Evolutionary conservation across 805 yeast species (phyloP), one percentile per base, ranked within the genome.

Genomic region (Metschnikowia drakensbergensis): DNA sequence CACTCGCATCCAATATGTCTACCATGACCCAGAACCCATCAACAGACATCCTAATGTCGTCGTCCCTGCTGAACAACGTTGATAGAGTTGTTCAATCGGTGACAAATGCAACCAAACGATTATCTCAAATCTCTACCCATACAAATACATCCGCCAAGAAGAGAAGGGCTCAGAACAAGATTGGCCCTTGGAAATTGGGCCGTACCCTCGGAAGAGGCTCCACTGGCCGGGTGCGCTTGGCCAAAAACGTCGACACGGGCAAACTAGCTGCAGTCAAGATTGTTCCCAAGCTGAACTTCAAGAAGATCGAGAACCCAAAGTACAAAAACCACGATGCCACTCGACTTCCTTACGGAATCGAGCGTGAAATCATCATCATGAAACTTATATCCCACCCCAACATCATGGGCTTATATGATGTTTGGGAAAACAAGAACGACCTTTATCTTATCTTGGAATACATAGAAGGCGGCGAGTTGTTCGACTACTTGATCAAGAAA

Each of bases 161-260:
- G 66, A 73, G 75, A 40, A 65, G 70, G 50, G 58, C 66, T 45
- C 82, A 77, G 57, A 77, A 78, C 54, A 76, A 81, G 57, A 83
- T 94, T 39, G 99, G 99, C 2, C 97, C 99, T 1, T 94, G 99
- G 99, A 87, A 89, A 63, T 73, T 94, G 33, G 98, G 98, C 28
- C 79, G 92, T 56, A 94, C 99, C 2, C 72, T 94, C 45, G 99
- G 99, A 25, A 78, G 95, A 50, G 99, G 99, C n/a, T 86, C 96
- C 10, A 88, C 97, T 1, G 98, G 99, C 25, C 79, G 97, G 53
- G 99, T 94, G 13, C 75, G 96, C 51, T 75, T 94, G 48, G 98
- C 99, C 11, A 85, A 89, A 57, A 95, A 94, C 64, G 78, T 83
- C 37, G 78, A 79, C 46, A 85, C 94, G 1, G 94, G 94, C 42